Evolutionary conservation across 495 filamentous ascomycete genomes (phyloP).

Genomic region (Pseudevernia furfuracea): DNA sequence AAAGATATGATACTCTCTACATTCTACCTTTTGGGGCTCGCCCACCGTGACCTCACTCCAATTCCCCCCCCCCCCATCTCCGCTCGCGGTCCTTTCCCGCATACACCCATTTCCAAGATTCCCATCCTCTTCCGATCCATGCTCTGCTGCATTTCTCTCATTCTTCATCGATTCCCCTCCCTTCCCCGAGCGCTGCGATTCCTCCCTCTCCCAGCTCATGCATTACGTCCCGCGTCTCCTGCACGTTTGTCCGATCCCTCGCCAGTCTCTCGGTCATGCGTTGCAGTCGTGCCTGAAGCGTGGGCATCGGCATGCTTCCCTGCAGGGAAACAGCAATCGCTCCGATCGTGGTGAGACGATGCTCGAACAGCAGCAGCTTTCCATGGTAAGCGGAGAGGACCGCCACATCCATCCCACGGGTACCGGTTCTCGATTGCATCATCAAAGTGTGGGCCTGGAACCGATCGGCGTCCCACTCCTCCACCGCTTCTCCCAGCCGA

Average conservation of each 20-base stretch:
- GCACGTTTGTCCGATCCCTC: not conserved
- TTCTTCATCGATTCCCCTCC: not conserved
- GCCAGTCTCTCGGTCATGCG: not conserved
- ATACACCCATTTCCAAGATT: too few relatives aligned
- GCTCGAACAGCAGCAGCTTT: not conserved
- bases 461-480: not conserved
- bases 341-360: not conserved
- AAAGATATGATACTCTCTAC: not conserved
- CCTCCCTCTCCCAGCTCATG: not conserved
- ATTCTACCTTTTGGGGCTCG: not conserved
- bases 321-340: not conserved
- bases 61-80: not conserved
- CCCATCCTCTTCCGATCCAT: not conserved
- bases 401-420: not conserved
- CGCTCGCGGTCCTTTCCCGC: not conserved
- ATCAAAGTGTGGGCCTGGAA: not conserved
- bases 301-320: not conserved
- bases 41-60: not conserved
- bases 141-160: not conserved
- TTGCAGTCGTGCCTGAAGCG: not conserved
- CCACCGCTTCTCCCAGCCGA: not conserved
- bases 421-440: not conserved
- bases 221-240: not conserved
- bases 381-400: not conserved
- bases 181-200: not conserved